These are phyloP conservation scores for Neurospora hispaniola DNA, from an alignment of 495 filamentous ascomycete genomes.

Conservation along the genomic window DNA sequence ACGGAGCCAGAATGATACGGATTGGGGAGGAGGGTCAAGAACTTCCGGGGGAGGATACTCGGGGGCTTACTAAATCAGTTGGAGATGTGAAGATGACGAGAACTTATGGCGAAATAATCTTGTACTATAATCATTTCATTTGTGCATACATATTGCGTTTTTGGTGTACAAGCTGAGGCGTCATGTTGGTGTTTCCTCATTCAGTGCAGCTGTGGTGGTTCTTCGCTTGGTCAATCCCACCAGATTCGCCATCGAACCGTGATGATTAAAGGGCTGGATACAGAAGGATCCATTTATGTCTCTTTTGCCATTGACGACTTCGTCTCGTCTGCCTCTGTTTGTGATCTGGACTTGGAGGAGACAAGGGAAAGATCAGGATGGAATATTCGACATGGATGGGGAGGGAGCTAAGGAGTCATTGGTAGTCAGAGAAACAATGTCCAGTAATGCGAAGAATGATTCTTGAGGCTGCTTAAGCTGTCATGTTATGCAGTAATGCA, in stretches of 20 bases:
- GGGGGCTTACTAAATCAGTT: slow-evolving; percentile 4
- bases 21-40: slow-evolving; percentile 2
- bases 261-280: not conserved
- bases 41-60: slow-evolving; percentile 5
- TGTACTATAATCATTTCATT: not conserved
- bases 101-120: not conserved
- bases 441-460: not conserved
- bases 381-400: no score
- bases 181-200: not conserved
- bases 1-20: slow-evolving; percentile 17
- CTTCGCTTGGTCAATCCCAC: not conserved
- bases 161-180: not conserved
- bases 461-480: not conserved
- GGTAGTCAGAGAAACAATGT: not conserved
- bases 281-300: not conserved
- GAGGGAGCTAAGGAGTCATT: not conserved
- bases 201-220: not conserved
- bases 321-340: not conserved
- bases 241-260: not conserved
- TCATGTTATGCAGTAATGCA: not conserved
- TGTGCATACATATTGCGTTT: not conserved
- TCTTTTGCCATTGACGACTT: not conserved
- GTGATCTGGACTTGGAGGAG: no score
- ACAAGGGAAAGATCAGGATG: no score
- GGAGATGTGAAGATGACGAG: not conserved